These are phyloP conservation scores for Barnettozyma californica DNA, from an alignment of 805 yeast genomes.

Conservation along the genomic window DNA sequence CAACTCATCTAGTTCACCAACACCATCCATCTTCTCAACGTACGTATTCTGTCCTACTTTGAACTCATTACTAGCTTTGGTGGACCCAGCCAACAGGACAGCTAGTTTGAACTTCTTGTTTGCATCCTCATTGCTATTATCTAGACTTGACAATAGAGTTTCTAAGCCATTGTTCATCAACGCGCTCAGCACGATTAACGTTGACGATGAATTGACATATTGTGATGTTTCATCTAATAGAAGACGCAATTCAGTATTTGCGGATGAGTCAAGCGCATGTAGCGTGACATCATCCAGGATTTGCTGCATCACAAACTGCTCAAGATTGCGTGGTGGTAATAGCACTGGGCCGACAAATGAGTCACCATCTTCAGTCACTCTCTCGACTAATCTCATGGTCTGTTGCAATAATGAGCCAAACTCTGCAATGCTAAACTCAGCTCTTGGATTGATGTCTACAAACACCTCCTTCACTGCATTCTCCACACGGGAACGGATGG, in stretches of 20 bases:
- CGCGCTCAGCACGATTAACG: constrained; percentile 27
- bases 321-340: constrained; percentile 48
- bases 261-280: constrained; percentile 17
- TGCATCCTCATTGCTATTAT: constrained; percentile 12
- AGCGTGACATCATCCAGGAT: constrained; percentile 41
- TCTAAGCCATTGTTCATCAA: constrained; percentile 32
- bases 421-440: constrained; percentile 60
- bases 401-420: constrained; percentile 42
- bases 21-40: constrained; percentile 39
- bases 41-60: constrained; percentile 37
- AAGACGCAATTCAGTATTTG: constrained; percentile 27
- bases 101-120: constrained; percentile 49
- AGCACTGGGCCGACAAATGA: constrained; percentile 29
- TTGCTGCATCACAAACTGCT: constrained; percentile 50
- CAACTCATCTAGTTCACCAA: constrained; percentile 72
- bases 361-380: constrained; percentile 6
- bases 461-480: constrained; percentile 56
- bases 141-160: constrained; percentile 26
- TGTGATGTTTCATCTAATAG: constrained; percentile 40
- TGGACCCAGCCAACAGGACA: constrained; percentile 59
- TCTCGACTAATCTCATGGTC: constrained; percentile 34
- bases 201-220: constrained; percentile 35
- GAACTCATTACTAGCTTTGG: constrained; percentile 57
- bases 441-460: constrained; percentile 60
- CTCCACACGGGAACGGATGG: constrained; percentile 48